These are phyloP conservation scores for Fusarium solani-melongenae DNA, from an alignment of 2,329 filamentous ascomycete genomes.

Conservation along the genomic window DNA sequence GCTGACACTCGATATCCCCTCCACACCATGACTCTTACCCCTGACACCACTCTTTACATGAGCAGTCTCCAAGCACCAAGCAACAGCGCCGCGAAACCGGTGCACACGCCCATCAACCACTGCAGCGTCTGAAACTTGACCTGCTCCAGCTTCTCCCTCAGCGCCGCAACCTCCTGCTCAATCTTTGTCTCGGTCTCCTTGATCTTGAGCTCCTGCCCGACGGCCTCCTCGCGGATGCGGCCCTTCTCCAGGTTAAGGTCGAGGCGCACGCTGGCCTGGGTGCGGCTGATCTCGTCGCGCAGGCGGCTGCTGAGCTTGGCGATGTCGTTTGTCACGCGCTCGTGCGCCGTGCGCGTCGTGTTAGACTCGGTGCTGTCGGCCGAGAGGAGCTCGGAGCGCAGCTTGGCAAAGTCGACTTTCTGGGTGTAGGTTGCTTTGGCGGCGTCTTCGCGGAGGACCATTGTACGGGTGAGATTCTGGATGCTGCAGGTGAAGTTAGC, in stretches of 20 bases:
- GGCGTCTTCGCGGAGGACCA: constrained; percentile 95
- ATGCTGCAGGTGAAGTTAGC: constrained; percentile 66
- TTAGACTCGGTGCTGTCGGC: constrained; percentile 92
- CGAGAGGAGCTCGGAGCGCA: constrained; percentile 91
- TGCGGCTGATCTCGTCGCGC: constrained; percentile 92
- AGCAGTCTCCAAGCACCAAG: constrained; percentile 77
- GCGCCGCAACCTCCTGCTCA: constrained; percentile 92
- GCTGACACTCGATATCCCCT: constrained; percentile 9
- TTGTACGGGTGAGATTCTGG: constrained; percentile 95
- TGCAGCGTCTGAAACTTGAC: constrained; percentile 99
- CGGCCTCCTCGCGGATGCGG: constrained; percentile 93
- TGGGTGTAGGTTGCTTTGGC: constrained; percentile 84
- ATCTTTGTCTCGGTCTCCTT: constrained; percentile 99
- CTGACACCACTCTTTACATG: constrained; percentile 59
- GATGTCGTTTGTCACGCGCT: constrained; percentile 92
- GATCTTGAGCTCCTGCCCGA: constrained; percentile 96
- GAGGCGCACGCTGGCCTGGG: constrained; percentile 90
- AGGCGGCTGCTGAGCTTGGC: constrained; percentile 91
- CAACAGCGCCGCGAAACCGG: constrained; percentile 73
- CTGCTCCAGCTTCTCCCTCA: constrained; percentile 92
- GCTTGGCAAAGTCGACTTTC: constrained; percentile 98
- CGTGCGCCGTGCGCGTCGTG: constrained; percentile 88
- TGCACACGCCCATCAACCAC: constrained; percentile 92
- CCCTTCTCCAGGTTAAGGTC: constrained; percentile 98
- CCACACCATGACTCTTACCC: not conserved